A percentile compares a stretch with the other conserved stretches of the same genome.
These are phyloP conservation scores for Allium sativum DNA, from an alignment of 106 monocot genomes.

Conservation along the genomic window DNA sequence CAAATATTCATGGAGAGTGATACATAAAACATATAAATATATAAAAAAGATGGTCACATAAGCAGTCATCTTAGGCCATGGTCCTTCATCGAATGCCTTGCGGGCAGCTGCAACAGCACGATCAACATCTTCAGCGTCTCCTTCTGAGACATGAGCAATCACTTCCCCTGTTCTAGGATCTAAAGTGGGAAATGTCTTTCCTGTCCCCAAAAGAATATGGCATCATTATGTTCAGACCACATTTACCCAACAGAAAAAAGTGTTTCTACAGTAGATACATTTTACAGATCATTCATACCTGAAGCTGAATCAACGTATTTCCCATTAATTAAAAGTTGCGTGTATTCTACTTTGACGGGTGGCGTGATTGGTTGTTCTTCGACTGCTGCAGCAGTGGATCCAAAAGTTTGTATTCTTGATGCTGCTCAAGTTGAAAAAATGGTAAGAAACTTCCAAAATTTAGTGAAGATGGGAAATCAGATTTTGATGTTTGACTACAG, in stretches of 20 bases:
- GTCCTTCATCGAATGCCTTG: constrained; percentile 94
- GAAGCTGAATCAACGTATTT: constrained; percentile 74
- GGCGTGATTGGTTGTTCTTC: constrained; percentile 62
- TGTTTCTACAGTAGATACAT: background rate
- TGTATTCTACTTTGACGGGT: constrained; percentile 52
- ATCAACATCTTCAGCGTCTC: constrained; percentile 66
- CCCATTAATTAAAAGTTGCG: constrained; percentile 70
- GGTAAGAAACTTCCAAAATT: no score
- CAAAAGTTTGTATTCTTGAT: constrained; percentile 21
- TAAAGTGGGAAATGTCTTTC: constrained; percentile 79
- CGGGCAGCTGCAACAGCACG: constrained; percentile 70
- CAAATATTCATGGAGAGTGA: no score
- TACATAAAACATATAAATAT: background rate
- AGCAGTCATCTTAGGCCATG: constrained; percentile 82
- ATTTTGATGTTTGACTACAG: no score
- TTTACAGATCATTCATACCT: constrained; percentile 20
- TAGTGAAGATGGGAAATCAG: no score
- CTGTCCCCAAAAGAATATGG: constrained; percentile 15
- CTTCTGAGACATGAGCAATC: constrained; percentile 87
- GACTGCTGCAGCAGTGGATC: constrained; percentile 39
- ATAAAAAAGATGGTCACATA: constrained; percentile 40
- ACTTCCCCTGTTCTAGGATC: constrained; percentile 87
- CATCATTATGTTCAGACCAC: background rate
- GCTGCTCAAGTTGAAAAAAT: background rate
- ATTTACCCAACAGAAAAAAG: background rate